phyloP scores from a whole-genome alignment of 2,329 filamentous ascomycete species.

The Nemania abortiva region DNA sequence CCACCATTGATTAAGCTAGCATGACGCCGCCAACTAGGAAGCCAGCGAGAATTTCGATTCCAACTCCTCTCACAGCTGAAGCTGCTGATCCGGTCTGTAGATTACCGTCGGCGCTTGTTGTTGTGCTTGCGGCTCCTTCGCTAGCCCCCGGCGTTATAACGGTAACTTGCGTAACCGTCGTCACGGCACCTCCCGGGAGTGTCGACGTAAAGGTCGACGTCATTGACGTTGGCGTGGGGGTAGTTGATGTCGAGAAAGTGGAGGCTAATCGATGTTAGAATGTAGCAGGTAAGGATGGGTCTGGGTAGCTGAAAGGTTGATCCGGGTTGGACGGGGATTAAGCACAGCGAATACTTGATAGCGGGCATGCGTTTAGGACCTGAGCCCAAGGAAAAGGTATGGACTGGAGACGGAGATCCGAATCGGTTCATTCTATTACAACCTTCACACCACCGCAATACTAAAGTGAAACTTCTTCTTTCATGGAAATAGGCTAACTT shows the following conservation, averaged over 20 bases:
- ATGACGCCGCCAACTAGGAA: slow-evolving; percentile 46
- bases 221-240: slow-evolving; percentile 36
- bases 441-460: no score
- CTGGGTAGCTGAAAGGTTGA: no score
- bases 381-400: no score
- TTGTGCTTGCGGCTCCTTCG: slow-evolving; percentile 35
- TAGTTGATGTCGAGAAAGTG: slow-evolving; percentile 41
- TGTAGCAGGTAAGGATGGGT: neutral
- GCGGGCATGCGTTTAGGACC: no score
- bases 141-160: slow-evolving; percentile 44
- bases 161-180: slow-evolving; percentile 49
- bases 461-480: neutral
- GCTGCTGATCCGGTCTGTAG: slow-evolving; percentile 46
- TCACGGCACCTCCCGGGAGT: slow-evolving; percentile 48
- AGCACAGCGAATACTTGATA: no score
- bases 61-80: slow-evolving; percentile 29
- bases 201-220: slow-evolving; percentile 50
- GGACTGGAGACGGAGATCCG: no score
- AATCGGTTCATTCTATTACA: no score
- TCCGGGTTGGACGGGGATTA: no score
- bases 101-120: slow-evolving; percentile 38
- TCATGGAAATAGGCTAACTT: slow-evolving; percentile 10
- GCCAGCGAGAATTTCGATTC: slow-evolving; percentile 45
- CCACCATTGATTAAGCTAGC: slow-evolving; percentile 33
- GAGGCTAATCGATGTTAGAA: slow-evolving; percentile 37